Base-by-base conservation (phyloP, 768 basidiomycete genomes). In the Crepidotus variabilis region DNA sequence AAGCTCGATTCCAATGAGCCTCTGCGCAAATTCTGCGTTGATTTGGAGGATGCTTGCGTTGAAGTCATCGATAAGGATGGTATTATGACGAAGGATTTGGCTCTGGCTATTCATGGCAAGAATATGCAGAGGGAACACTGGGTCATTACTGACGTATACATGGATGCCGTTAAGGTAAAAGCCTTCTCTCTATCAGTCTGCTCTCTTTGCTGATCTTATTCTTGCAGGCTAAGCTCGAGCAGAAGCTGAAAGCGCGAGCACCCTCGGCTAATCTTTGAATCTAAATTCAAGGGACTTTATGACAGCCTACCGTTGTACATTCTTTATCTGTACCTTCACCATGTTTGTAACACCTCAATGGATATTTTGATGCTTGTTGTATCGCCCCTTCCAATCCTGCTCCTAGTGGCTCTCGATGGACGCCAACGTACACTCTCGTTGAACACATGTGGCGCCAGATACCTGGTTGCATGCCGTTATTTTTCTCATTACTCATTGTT, bases 1-100 rank as follows among this genome's bases (percentile, higher is more conserved):
- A 94, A 92, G 77, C 80, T 98, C 32, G 96, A 99, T 67, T 76
- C 75, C 39, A 98, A 96, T 69, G 83, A 82, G 20, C 77, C 78
- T 33, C 82, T 99, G 24, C 76, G 73, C 52, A 71, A 73, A 47
- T 99, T 96, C 73, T 92, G 88, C 63, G 64, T 78, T 49, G 84
- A 86, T 59, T 80, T 99, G 39, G 97, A 99, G 77, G 79, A 71
- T 13, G 85, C 92, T 18, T 98, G 97, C 67, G 80, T 96, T 1
- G 92, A 97, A 72, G 86, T 91, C 14, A 97, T 98, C 61, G 92
- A 97, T 68, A 67, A 79, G 63, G 94, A 98, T 65, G 87, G 88
- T 0, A 67, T 98, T 52, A 98, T 98, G 95, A 97, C 94, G 57
- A 97, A 98, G 82, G 96, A 98, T 74, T 76, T 98, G 50, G 96